Base-by-base conservation (phyloP, 2,329 filamentous ascomycete genomes). In the Sporothrix luriei region DNA sequence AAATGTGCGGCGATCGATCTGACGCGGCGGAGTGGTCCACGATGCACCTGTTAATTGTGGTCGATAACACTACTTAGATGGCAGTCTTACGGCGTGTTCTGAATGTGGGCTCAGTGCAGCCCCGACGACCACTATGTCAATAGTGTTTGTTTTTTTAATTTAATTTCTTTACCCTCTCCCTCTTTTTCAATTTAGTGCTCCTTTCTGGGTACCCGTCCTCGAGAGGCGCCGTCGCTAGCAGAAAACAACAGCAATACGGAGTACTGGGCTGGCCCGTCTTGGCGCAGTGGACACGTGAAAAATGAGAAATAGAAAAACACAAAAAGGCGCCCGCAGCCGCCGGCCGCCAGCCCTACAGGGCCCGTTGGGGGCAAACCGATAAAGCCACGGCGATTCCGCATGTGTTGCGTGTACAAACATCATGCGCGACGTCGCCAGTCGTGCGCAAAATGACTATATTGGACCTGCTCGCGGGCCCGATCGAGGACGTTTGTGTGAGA, bases 391-490 rank as follows among this genome's bases (percentile, higher is more conserved):
- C 1, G 19, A n/a, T 13, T 64, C 43, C 61, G 61, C 24, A 49
- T 49, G 19, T 19, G 14, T 9, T 43, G 46, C 26, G 16, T 33
- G 16, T 29, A 19, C 61, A 49, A 21, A 64, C 16, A 11, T 4
- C 24, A 6, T 49, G 43, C n/a, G 24, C 24, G 14, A 33, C 43
- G 46, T 13, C 43, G 61, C 21, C 2, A 49, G 43, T 49, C 43
- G 61, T 64, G 61, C 24, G 29, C 46, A 49, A 64, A 49, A 4
- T 19, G 61, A 64, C 61, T 64, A 64, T 64, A 64, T 64, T 33
- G 49, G 24, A n/a, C 59, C 21, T 46, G 21, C 13, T 6, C 43
- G 21, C 2, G 24, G 16, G 7, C 24, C 40, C 11, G 11, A 5
- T 21, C 19, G 14, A n/a, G 48, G 48, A n/a, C 7, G 19, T 49